phyloP scores from a whole-genome alignment of 257 asterid species.

The Forsythia viridissima region DNA sequence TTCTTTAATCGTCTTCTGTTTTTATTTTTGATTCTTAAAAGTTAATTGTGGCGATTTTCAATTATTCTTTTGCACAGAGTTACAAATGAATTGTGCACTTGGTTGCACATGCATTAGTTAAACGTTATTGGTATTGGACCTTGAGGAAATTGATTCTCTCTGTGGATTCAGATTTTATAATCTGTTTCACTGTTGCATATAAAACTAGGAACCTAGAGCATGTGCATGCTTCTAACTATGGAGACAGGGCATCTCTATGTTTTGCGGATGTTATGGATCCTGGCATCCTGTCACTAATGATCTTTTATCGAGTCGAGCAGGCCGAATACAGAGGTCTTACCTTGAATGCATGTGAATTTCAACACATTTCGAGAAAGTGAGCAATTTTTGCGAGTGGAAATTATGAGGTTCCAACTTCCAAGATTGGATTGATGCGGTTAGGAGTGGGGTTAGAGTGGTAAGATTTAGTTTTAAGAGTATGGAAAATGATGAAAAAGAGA shows the following conservation, averaged over 20 bases:
- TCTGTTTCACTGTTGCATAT: not conserved
- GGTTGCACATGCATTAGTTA: not conserved
- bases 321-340: not conserved
- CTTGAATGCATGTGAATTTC: not conserved
- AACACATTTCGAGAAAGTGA: not conserved
- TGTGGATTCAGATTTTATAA: not conserved
- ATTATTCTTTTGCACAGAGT: not conserved
- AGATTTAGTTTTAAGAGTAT: not conserved
- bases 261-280: not conserved
- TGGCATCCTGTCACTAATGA: not conserved
- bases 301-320: not conserved
- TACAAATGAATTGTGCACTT: not conserved
- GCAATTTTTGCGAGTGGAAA: not conserved
- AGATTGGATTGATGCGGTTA: not conserved
- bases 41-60: not conserved
- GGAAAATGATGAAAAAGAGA: not conserved
- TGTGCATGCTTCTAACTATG: not conserved
- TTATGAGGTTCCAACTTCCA: not conserved
- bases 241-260: not conserved
- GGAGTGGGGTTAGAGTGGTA: not conserved
- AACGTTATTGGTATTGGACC: not conserved
- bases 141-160: not conserved
- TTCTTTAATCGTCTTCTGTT: conserved; percentile 3
- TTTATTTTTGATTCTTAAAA: not conserved
- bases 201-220: not conserved